These are phyloP conservation scores for Cairneyella variabilis DNA, from an alignment of 495 filamentous ascomycete species.

Conservation along the genomic window DNA sequence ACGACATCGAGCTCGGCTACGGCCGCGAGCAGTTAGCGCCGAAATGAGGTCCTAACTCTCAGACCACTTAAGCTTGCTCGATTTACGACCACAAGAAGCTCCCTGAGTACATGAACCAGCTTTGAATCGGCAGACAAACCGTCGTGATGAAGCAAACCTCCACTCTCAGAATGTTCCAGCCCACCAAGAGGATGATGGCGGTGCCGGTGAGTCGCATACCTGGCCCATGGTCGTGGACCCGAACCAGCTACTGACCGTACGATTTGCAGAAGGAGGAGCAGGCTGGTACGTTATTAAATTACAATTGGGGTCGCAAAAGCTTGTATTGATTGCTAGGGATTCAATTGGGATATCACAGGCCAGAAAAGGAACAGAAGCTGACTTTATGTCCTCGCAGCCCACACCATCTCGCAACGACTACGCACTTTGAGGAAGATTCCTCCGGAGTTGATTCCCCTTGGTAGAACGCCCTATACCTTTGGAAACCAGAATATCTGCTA, in stretches of 20 bases:
- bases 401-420: slow-evolving; percentile 95
- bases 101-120: too few species aligned
- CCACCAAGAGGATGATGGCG: slow-evolving; percentile 65
- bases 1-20: slow-evolving; percentile 14
- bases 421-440: slow-evolving; percentile 83
- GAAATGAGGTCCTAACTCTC: slow-evolving; percentile 12
- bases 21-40: slow-evolving; percentile 11
- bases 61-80: slow-evolving; percentile 20
- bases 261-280: slow-evolving; percentile 74
- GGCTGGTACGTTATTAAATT: slow-evolving; percentile 59
- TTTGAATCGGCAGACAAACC: slow-evolving; percentile 11
- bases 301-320: neutral
- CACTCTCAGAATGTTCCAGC: slow-evolving; percentile 49
- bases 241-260: slow-evolving; percentile 31
- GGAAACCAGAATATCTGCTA: neutral
- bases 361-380: slow-evolving; percentile 6
- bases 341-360: slow-evolving; percentile 1
- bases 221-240: too few species aligned
- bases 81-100: too few species aligned
- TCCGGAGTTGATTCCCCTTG: slow-evolving; percentile 90
- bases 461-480: slow-evolving; percentile 48
- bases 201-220: slow-evolving; percentile 64
- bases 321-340: neutral
- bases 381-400: slow-evolving; percentile 52
- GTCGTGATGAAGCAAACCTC: slow-evolving; percentile 65